Evolutionary conservation across 306 rosid species (phyloP).

Genomic region (Quercus parvula): DNA sequence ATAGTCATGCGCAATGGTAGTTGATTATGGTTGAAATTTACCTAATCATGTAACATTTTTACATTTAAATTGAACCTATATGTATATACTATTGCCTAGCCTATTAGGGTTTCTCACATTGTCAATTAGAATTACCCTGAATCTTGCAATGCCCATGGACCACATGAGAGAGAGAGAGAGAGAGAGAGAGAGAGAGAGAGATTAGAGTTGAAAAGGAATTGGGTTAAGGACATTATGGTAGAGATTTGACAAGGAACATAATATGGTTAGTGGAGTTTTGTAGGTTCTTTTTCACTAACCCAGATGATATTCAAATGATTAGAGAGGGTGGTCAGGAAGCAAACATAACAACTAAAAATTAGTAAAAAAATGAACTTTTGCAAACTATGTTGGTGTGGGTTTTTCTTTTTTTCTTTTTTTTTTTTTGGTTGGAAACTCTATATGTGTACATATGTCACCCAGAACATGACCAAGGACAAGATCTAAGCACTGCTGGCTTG

Average conservation of each 20-base stretch:
- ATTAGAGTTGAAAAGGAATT: slow-evolving; percentile 17
- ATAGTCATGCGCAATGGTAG: too few species aligned
- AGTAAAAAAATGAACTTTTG: slow-evolving; percentile 27
- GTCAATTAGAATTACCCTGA: background rate
- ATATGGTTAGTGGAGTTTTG: slow-evolving; percentile 32
- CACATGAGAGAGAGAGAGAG: slow-evolving; percentile 14
- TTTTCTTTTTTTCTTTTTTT: too few species aligned
- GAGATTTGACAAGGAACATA: slow-evolving; percentile 46
- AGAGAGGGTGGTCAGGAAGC: slow-evolving; percentile 38
- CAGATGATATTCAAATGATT: slow-evolving; percentile 69
- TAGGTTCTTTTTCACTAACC: slow-evolving; percentile 48
- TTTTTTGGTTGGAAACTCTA: slow-evolving; percentile 20
- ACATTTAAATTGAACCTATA: too few species aligned
- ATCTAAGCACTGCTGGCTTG: slow-evolving; percentile 52
- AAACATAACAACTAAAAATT: slow-evolving; percentile 14
- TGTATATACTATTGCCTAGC: background rate
- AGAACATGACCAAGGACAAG: slow-evolving; percentile 71
- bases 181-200: background rate
- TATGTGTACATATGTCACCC: slow-evolving; percentile 72
- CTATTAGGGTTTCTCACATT: background rate
- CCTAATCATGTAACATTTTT: too few species aligned
- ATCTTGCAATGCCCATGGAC: slow-evolving; percentile 6
- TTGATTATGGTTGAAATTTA: too few species aligned
- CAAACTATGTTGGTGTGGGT: slow-evolving; percentile 14
- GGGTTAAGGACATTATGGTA: background rate